phyloP scores from a whole-genome alignment of 768 basidiomycete species.

The Gymnopilus junonius region DNA sequence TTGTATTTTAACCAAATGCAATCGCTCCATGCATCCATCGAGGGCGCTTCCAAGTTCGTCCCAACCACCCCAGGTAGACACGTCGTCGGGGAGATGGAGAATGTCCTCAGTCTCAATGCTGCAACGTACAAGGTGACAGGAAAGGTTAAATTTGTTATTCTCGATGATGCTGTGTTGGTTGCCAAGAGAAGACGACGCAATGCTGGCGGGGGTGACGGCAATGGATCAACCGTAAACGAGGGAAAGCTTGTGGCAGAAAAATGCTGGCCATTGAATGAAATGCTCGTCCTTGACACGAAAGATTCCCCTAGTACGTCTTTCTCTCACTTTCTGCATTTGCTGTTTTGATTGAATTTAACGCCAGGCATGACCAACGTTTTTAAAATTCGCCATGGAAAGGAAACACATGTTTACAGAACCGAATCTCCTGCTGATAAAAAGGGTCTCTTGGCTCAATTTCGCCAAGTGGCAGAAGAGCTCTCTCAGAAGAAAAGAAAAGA shows the following conservation, averaged over 20 bases:
- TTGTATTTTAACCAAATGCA: constrained; percentile 97
- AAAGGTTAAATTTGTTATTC: constrained; percentile 84
- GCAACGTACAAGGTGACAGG: constrained; percentile 95
- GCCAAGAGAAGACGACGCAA: constrained; percentile 76
- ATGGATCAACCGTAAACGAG: constrained; percentile 52
- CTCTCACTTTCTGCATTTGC: constrained; percentile 3
- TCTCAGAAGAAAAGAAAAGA: constrained; percentile 89
- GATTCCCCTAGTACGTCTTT: constrained; percentile 79
- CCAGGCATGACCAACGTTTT: constrained; percentile 92
- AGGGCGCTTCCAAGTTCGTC: constrained; percentile 94
- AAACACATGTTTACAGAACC: constrained; percentile 92
- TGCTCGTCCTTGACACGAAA: constrained; percentile 95
- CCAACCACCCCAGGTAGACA: constrained; percentile 92
- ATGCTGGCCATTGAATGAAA: constrained; percentile 93
- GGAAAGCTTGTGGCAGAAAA: constrained; percentile 89
- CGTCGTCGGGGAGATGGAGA: constrained; percentile 84
- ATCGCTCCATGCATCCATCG: constrained; percentile 84
- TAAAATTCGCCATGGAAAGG: constrained; percentile 92
- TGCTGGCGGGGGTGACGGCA: constrained; percentile 47
- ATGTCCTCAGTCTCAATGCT: constrained; percentile 83
- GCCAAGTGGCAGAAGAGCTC: constrained; percentile 92
- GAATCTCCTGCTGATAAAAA: constrained; percentile 87
- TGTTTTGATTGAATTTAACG: neutral
- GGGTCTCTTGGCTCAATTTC: constrained; percentile 79
- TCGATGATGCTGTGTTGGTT: constrained; percentile 91